A percentile compares a stretch with the other conserved stretches of the same genome.
These are phyloP conservation scores for Tripidium arundinaceum DNA, from an alignment of 202 grass and related monocot genomes.

Conservation along the genomic window DNA sequence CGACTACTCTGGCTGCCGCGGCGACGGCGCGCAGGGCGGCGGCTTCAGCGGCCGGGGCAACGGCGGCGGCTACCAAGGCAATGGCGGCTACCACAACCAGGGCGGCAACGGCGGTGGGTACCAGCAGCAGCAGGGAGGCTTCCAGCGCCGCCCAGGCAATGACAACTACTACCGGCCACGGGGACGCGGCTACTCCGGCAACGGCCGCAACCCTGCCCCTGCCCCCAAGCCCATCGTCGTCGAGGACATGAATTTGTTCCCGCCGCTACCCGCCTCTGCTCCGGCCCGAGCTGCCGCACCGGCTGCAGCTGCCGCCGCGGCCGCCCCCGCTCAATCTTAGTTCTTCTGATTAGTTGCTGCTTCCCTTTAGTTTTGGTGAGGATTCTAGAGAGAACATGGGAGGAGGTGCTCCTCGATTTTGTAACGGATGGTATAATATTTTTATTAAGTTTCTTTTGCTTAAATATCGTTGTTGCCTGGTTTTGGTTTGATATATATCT, in stretches of 20 bases:
- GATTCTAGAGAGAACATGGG: not conserved
- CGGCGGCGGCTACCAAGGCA: not conserved
- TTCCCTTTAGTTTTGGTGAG: not conserved
- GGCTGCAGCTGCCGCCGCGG: not conserved
- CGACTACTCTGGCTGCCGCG: not conserved
- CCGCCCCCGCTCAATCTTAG: not conserved
- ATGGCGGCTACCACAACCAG: not conserved
- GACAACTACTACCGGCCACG: not conserved
- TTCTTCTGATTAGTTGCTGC: not conserved
- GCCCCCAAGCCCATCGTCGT: not conserved
- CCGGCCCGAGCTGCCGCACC: not conserved
- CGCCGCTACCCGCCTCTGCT: not conserved
- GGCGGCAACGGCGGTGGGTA: not conserved
- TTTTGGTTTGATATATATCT: no score
- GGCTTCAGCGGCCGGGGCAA: not conserved
- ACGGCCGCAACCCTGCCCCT: not conserved
- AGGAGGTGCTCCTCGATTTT: not conserved
- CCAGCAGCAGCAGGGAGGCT: not conserved
- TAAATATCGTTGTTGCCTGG: no score
- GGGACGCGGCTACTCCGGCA: not conserved
- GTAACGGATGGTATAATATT: not conserved
- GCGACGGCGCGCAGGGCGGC: not conserved
- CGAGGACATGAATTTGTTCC: not conserved
- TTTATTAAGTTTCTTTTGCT: no score
- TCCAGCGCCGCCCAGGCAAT: not conserved